A percentile compares a stretch with the other conserved stretches of the same genome.
Evolutionary conservation across 768 basidiomycete genomes (phyloP).

Genomic region (Hypholoma fasciculare): DNA sequence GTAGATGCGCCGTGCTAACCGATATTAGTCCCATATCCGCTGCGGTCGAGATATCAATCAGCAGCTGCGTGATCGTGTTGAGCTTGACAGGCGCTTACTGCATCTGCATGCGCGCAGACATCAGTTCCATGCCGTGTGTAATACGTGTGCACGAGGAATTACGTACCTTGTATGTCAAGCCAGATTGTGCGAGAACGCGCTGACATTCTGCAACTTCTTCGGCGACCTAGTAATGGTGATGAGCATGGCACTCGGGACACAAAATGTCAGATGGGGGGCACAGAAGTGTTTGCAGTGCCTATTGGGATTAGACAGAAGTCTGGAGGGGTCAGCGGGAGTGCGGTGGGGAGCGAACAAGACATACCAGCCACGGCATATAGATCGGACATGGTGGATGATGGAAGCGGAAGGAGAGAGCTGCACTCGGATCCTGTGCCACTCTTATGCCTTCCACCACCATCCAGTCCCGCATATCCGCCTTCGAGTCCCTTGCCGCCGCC

Average conservation of each 20-base stretch:
- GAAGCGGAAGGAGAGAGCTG: constrained; percentile 9
- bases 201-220: constrained; percentile 83
- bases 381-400: constrained; percentile 32
- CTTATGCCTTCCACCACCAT: constrained; percentile 23
- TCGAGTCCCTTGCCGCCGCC: constrained; percentile 49
- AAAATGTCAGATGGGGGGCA: constrained; percentile 22
- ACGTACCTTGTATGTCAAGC: constrained; percentile 75
- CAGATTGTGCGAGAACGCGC: constrained; percentile 77
- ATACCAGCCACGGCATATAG: constrained; percentile 81
- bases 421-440: constrained; percentile 1
- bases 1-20: constrained; percentile 37
- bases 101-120: constrained; percentile 44
- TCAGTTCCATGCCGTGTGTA: constrained; percentile 7
- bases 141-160: not conserved
- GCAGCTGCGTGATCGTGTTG: not conserved
- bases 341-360: not conserved
- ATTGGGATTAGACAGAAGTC: constrained; percentile 92
- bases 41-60: constrained; percentile 24
- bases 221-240: constrained; percentile 50
- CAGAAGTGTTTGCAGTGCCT: constrained; percentile 74
- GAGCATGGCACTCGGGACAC: constrained; percentile 1
- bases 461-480: constrained; percentile 60
- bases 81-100: constrained; percentile 48
- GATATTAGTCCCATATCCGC: constrained; percentile 91
- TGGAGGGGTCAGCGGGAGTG: constrained; percentile 24